Evolutionary conservation across 2,329 filamentous ascomycete genomes (phyloP), one percentile per base, ranked within the genome.

Genomic region (Pestalotiopsis sp.): DNA sequence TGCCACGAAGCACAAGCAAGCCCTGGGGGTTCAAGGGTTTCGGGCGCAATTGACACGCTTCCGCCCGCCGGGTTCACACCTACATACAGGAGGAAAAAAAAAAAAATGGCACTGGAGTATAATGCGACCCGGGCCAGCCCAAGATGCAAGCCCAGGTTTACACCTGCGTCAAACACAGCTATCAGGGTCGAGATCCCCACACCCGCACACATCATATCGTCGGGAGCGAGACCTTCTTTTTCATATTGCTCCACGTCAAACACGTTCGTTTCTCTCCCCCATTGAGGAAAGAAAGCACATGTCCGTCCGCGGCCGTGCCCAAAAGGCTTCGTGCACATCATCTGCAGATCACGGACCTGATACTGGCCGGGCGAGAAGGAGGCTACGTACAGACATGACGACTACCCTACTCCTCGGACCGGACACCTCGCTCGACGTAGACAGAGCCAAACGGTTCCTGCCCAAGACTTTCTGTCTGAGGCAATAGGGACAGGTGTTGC

Each of bases 381-480:
- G 45, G 45, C 45, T 52, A 52, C 45, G 6, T 52, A 23, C 45
- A 52, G 45, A n/a, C 45, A 5, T 52, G 17, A 20, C 17, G 14
- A n/a, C 4, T 52, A 17, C n/a, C n/a, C 41, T 36, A 36, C 31
- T 36, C 41, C 45, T 52, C 45, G 45, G 45, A 17, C 20, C 45
- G 45, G 45, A 52, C 9, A n/a, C n/a, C 20, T 52, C 17, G 45
- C 17, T 52, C 45, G 45, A 52, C 45, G 20, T 45, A 52, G 45
- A 52, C 7, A 52, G 45, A 17, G 9, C 9, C n/a, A n/a, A 52
- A n/a, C 20, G 20, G 17, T n/a, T 52, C 23, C 45, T 39, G 59
- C 59, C 59, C 25, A 62, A 62, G 27, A 62, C 59, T 52, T 52
- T 20, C 45, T 39, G 31, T 62, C 27, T 39, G 59, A 62, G 36